Evolutionary conservation across 352 stramenopile species (phyloP).

Genomic region (Saprolegnia parasitica): DNA sequence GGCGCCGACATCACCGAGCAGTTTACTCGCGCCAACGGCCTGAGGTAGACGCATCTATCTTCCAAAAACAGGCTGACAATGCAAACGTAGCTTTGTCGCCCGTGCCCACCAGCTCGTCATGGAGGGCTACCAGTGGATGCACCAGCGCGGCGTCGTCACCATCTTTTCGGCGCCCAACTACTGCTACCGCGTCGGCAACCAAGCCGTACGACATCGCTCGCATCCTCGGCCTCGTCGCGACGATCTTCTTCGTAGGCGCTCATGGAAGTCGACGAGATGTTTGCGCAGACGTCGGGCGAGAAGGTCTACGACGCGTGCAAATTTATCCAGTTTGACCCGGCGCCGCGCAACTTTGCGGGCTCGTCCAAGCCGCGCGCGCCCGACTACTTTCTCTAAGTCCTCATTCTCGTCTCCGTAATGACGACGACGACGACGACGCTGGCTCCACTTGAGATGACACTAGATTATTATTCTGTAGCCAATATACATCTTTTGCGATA

Average conservation of each 20-base stretch:
- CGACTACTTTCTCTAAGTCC: slow-evolving; percentile 12
- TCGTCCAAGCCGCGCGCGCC: not conserved
- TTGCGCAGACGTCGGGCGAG: not conserved
- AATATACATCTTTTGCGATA: too few species aligned
- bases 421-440: not conserved
- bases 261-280: slow-evolving; percentile 20
- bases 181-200: slow-evolving; percentile 76
- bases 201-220: slow-evolving; percentile 33
- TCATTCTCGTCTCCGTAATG: not conserved
- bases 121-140: slow-evolving; percentile 73
- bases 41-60: slow-evolving; percentile 30
- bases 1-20: slow-evolving; percentile 75
- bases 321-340: slow-evolving; percentile 15
- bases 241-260: not conserved
- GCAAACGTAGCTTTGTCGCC: slow-evolving; percentile 50
- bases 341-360: not conserved
- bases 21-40: slow-evolving; percentile 74
- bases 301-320: not conserved
- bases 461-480: too few species aligned
- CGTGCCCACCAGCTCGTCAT: slow-evolving; percentile 82
- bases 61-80: too few species aligned
- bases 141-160: slow-evolving; percentile 66
- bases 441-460: too few species aligned
- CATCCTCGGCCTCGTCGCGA: not conserved
- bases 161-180: slow-evolving; percentile 85